Evolutionary conservation across 331 rosid species (phyloP).

Genomic region (Pyrus hybrid): DNA sequence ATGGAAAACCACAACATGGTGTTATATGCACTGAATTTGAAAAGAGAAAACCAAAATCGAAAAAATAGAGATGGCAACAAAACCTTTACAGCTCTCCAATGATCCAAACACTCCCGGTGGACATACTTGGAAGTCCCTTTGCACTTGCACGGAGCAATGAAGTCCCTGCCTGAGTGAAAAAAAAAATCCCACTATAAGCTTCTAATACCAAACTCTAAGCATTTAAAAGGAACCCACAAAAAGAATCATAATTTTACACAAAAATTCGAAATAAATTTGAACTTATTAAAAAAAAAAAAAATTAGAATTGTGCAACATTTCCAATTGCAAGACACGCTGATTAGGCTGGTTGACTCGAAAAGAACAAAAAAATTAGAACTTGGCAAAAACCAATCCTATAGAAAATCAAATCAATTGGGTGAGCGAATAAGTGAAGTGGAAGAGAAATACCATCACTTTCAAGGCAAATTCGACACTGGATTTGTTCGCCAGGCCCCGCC

Average conservation of each 20-base stretch:
- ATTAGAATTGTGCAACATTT: not conserved
- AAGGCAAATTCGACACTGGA: constrained; percentile 96
- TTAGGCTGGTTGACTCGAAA: not conserved
- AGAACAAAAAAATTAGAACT: not conserved
- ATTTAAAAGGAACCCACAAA: not conserved
- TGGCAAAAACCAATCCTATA: not conserved
- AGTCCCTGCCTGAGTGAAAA: constrained; percentile 80
- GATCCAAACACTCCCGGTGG: constrained; percentile 95
- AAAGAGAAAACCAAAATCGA: not conserved
- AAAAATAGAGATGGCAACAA: constrained; percentile 3
- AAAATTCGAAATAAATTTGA: not conserved
- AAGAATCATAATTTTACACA: not conserved
- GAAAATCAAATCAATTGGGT: not conserved
- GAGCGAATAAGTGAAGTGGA: not conserved
- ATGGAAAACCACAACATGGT: not conserved
- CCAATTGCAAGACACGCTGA: not conserved
- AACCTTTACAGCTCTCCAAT: constrained; percentile 96
- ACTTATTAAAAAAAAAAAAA: not conserved
- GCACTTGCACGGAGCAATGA: constrained; percentile 96
- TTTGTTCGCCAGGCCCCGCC: constrained; percentile 93
- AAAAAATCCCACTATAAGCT: not conserved
- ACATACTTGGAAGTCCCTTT: constrained; percentile 95
- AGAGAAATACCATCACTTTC: constrained; percentile 78
- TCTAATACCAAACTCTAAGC: not conserved
- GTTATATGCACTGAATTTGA: not conserved